Conservation (phyloP, 148 eudicot species). For the Polygonum aviculare region DNA sequence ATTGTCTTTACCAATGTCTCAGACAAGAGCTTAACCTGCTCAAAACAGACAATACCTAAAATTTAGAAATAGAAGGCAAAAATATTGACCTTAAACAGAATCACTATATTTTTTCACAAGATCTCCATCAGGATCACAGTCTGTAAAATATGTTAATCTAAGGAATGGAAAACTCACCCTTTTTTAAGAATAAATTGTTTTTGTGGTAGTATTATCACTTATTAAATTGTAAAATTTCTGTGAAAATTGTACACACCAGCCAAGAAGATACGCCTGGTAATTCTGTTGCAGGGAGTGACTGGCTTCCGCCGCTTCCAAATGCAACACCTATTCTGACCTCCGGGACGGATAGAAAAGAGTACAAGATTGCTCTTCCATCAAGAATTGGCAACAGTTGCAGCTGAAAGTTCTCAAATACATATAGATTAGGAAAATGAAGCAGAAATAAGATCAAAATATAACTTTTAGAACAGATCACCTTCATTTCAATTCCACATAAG, state of each 20-base stretch:
- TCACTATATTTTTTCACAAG: too few relatives aligned
- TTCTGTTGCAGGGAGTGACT: slow-evolving; percentile 89
- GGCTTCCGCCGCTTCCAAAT: slow-evolving; percentile 87
- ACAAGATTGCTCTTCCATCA: slow-evolving; percentile 73
- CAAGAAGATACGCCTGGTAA: slow-evolving; percentile 93
- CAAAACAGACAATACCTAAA: slow-evolving; percentile 2
- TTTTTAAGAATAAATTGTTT: too few relatives aligned
- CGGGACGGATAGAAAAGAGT: slow-evolving; percentile 78
- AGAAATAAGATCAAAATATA: slow-evolving; percentile 8
- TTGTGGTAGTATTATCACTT: neutral
- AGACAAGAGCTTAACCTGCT: slow-evolving; percentile 64
- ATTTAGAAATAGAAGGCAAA: neutral
- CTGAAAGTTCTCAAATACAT: slow-evolving; percentile 27
- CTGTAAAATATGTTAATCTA: too few relatives aligned
- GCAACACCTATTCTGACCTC: slow-evolving; percentile 87
- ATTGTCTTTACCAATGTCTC: slow-evolving; percentile 77
- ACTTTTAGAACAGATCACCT: neutral
- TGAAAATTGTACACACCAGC: slow-evolving; percentile 47
- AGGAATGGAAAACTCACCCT: too few relatives aligned
- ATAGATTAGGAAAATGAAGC: neutral
- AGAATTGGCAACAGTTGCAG: slow-evolving; percentile 76
- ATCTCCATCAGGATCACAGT: too few relatives aligned
- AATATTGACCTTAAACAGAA: too few relatives aligned
- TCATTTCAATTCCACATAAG: neutral
- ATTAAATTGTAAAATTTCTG: neutral